A percentile compares a stretch with the other conserved stretches of the same genome.
Conservation (phyloP, 2,329 filamentous ascomycete genomes). For the Aspergillus fijiensis region DNA sequence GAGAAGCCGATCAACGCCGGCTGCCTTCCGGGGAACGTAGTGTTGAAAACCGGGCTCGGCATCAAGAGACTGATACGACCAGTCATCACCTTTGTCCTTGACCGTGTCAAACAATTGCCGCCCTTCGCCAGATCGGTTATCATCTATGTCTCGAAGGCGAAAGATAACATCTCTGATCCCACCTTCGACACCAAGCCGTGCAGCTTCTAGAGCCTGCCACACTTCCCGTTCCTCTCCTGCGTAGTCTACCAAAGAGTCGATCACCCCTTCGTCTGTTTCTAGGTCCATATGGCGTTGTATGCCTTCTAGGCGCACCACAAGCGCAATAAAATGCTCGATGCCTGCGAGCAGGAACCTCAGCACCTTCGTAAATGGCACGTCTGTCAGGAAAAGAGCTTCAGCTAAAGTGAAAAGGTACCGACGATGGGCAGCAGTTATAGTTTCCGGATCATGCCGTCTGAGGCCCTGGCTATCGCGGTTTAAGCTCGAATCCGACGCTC, state of each 20-base stretch:
- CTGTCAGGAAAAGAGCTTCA: constrained; percentile 46
- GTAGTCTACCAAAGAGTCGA: constrained; percentile 71
- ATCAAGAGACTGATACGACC: constrained; percentile 29
- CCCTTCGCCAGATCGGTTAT: constrained; percentile 46
- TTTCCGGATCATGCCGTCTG: constrained; percentile 74
- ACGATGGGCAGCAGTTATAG: constrained; percentile 75
- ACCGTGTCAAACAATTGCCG: constrained; percentile 35
- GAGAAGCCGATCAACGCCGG: constrained; percentile 77
- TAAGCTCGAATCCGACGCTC: constrained; percentile 14
- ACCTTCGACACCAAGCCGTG: constrained; percentile 63
- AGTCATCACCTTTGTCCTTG: constrained; percentile 29
- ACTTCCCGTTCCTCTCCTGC: constrained; percentile 71
- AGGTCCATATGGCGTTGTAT: constrained; percentile 78
- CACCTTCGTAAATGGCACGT: constrained; percentile 40
- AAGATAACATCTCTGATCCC: constrained; percentile 63
- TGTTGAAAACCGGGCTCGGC: constrained; percentile 23
- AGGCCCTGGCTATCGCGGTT: constrained; percentile 16
- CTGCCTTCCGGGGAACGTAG: constrained; percentile 71
- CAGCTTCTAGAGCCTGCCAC: constrained; percentile 61
- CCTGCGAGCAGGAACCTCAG: constrained; percentile 46
- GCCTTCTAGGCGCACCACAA: constrained; percentile 70
- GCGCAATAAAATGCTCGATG: constrained; percentile 77
- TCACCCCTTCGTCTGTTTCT: constrained; percentile 76
- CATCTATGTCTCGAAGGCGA: constrained; percentile 62
- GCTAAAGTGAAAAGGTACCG: constrained; percentile 69